Evolutionary conservation across 1,139 yeast species (phyloP).

Genomic region (Geotrichum europaeum): DNA sequence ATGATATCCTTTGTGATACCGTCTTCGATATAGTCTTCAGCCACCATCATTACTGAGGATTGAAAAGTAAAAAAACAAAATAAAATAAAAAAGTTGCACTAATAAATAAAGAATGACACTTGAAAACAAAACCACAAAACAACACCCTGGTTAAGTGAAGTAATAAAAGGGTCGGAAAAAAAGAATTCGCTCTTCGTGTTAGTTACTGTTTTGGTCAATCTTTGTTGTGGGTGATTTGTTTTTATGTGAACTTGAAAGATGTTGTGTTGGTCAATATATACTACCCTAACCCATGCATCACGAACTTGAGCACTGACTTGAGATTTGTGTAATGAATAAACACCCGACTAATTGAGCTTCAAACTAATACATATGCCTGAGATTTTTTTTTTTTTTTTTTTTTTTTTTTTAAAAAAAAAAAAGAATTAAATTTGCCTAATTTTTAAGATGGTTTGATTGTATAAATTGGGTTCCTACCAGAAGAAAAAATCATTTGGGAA

Average conservation of each 20-base stretch:
- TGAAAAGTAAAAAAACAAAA: not conserved
- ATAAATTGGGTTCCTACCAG: too few relatives aligned
- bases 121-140: not conserved
- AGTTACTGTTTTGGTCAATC: not conserved
- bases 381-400: too few relatives aligned
- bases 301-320: not conserved
- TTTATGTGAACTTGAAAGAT: not conserved
- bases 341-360: too few relatives aligned
- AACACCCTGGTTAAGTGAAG: not conserved
- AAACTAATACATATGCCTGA: too few relatives aligned
- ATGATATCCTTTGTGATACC: constrained; percentile 14
- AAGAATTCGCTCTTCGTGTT: not conserved
- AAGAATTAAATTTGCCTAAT: too few relatives aligned
- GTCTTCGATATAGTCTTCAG: constrained; percentile 14
- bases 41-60: not conserved
- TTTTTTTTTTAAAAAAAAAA: too few relatives aligned
- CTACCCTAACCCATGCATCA: not conserved
- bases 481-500: not conserved
- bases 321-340: too few relatives aligned
- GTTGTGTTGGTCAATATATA: not conserved
- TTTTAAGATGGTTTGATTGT: too few relatives aligned
- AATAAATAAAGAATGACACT: not conserved
- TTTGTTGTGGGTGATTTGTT: not conserved
- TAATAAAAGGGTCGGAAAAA: not conserved
- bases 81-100: not conserved